phyloP scores from a whole-genome alignment of 1,284 basidiomycete genomes.

The Anthracocystis setariae region DNA sequence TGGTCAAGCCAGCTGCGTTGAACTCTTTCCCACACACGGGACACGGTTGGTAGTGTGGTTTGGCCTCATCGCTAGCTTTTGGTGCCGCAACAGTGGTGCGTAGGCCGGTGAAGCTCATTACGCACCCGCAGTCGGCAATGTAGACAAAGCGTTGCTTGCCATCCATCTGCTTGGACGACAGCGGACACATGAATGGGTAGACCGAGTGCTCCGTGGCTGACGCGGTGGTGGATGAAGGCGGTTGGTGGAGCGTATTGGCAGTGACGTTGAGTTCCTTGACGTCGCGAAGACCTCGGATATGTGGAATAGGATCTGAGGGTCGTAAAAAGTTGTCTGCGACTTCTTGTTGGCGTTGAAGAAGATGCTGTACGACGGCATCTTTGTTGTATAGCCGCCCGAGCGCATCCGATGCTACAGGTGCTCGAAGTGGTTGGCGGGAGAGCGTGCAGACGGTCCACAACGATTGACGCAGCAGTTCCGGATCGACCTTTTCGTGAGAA shows the following conservation, averaged over 20 bases:
- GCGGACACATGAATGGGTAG: conserved; percentile 60
- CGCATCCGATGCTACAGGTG: conserved; percentile 58
- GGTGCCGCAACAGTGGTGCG: conserved; percentile 18
- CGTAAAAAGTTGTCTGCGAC: background rate
- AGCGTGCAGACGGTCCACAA: conserved; percentile 60
- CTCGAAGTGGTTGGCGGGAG: conserved; percentile 46
- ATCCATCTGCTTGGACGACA: conserved; percentile 61
- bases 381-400: conserved; percentile 66
- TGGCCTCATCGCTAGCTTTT: background rate
- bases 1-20: conserved; percentile 29
- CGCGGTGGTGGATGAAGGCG: conserved; percentile 24
- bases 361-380: conserved; percentile 59
- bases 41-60: conserved; percentile 26
- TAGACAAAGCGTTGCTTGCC: conserved; percentile 62
- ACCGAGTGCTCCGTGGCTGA: conserved; percentile 10
- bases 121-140: conserved; percentile 57
- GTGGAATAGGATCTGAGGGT: conserved; percentile 22
- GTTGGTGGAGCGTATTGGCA: conserved; percentile 39
- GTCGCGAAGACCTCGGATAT: conserved; percentile 60
- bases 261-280: conserved; percentile 49
- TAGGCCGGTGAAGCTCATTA: conserved; percentile 58
- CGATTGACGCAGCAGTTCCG: conserved; percentile 50
- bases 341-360: conserved; percentile 40
- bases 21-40: conserved; percentile 54
- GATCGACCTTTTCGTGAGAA: conserved; percentile 37